Evolutionary conservation across 2,329 filamentous ascomycete genomes (phyloP).

Genomic region (Harringtonia lauricola): DNA sequence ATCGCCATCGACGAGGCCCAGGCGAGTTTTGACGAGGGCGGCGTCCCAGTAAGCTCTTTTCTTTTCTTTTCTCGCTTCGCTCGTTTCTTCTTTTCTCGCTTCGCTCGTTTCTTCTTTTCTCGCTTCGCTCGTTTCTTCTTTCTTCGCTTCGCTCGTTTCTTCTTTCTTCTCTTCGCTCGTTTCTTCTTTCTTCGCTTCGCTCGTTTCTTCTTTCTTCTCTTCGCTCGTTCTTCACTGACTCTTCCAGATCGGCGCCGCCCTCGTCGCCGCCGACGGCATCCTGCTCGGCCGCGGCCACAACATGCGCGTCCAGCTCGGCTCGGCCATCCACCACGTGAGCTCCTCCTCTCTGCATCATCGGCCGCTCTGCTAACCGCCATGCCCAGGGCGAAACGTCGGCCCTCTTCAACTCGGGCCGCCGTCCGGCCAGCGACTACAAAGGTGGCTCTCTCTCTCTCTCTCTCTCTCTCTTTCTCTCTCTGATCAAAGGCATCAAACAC

Average conservation of each 20-base stretch:
- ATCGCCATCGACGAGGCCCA: slow-evolving; percentile 36
- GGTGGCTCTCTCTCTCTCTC: slow-evolving; percentile 2
- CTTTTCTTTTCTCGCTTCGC: neutral
- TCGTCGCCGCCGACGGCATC: slow-evolving; percentile 58
- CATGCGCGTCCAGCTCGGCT: slow-evolving; percentile 62
- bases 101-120: neutral
- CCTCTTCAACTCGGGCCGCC: slow-evolving; percentile 62
- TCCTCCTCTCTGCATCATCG: neutral
- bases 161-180: neutral
- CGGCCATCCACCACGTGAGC: slow-evolving; percentile 57
- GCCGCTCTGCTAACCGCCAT: neutral
- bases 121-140: neutral
- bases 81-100: neutral
- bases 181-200: too few species aligned
- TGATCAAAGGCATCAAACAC: too few species aligned
- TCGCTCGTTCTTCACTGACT: neutral
- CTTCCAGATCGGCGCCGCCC: slow-evolving; percentile 37
- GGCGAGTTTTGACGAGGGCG: slow-evolving; percentile 32
- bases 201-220: neutral
- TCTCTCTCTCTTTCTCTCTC: neutral
- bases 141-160: neutral
- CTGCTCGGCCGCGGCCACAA: slow-evolving; percentile 66
- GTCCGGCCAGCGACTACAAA: slow-evolving; percentile 57
- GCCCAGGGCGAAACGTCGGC: slow-evolving; percentile 52
- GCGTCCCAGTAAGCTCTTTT: slow-evolving; percentile 29